Percentiles rank a stretch among this genome's conserved stretches.
Conservation (phyloP, 148 eudicot genomes). For the Chenopodium formosanum region DNA sequence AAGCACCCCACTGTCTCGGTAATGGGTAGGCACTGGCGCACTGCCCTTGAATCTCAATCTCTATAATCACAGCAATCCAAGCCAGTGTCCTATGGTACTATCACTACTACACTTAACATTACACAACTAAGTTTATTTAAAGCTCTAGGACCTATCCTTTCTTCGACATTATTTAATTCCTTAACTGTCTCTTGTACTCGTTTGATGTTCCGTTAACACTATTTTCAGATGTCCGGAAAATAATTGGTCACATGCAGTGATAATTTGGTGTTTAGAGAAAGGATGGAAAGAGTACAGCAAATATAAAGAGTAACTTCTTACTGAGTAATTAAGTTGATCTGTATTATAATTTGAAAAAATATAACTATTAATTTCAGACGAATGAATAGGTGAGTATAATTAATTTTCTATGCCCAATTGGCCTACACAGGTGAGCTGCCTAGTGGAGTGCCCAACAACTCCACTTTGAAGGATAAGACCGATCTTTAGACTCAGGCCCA, state of each 20-base stretch:
- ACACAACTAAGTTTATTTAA: conserved; percentile 3
- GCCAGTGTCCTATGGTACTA: not conserved
- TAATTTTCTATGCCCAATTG: not conserved
- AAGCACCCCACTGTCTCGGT: conserved; percentile 34
- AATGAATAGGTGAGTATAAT: no score
- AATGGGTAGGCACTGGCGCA: conserved; percentile 18
- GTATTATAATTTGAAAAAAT: no score
- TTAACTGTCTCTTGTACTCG: not conserved
- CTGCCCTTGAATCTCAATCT: conserved; percentile 24
- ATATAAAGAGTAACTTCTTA: no score
- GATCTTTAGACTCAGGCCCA: conserved; percentile 16
- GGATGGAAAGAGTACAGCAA: no score
- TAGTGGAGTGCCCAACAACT: conserved; percentile 26
- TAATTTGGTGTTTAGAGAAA: no score
- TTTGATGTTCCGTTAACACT: no score
- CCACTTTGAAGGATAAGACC: conserved; percentile 19
- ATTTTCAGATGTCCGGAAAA: no score
- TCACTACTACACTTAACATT: not conserved
- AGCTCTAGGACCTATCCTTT: not conserved
- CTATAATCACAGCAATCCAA: not conserved
- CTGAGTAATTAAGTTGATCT: no score
- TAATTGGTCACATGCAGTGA: no score
- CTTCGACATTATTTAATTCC: not conserved
- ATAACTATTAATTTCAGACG: no score
- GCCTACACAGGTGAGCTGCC: conserved; percentile 4